These are phyloP conservation scores for Cordia subcordata DNA, from an alignment of 257 asterid species.

Conservation along the genomic window DNA sequence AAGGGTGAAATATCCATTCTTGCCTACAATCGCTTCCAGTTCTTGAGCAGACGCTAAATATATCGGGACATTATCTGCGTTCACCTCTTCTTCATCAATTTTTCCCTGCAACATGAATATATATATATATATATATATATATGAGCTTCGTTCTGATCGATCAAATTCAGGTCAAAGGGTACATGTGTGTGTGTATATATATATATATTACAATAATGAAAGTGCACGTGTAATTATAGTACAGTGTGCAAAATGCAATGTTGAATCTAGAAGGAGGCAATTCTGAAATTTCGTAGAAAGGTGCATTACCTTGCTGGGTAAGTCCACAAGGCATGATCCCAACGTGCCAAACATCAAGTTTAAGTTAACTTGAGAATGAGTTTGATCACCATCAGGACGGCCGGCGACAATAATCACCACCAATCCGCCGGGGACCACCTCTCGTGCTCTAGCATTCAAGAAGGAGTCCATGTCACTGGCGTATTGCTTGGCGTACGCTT, in stretches of 20 bases:
- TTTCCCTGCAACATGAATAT: neutral
- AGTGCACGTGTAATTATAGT: too few species aligned
- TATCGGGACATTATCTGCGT: neutral
- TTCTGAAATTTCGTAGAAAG: too few species aligned
- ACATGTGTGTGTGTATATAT: too few species aligned
- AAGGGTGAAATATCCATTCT: conserved; percentile 21
- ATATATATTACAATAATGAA: too few species aligned
- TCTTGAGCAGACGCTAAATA: neutral
- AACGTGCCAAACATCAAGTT: too few species aligned
- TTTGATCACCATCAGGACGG: neutral
- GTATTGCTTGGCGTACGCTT: conserved; percentile 8
- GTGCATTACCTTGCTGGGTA: too few species aligned
- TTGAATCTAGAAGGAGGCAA: too few species aligned
- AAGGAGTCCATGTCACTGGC: conserved; percentile 23
- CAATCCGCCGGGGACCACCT: conserved; percentile 30
- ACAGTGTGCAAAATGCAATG: too few species aligned
- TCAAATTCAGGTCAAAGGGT: too few species aligned
- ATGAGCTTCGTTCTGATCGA: too few species aligned
- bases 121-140: too few species aligned
- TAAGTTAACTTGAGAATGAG: neutral
- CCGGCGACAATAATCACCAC: conserved; percentile 15
- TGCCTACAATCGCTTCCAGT: neutral
- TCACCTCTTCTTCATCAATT: neutral
- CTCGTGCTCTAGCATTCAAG: conserved; percentile 28
- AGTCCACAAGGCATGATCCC: too few species aligned